These are phyloP conservation scores for Backusella sp. DNA, from an alignment of 192 early-diverging fungal genomes.

Conservation along the genomic window DNA sequence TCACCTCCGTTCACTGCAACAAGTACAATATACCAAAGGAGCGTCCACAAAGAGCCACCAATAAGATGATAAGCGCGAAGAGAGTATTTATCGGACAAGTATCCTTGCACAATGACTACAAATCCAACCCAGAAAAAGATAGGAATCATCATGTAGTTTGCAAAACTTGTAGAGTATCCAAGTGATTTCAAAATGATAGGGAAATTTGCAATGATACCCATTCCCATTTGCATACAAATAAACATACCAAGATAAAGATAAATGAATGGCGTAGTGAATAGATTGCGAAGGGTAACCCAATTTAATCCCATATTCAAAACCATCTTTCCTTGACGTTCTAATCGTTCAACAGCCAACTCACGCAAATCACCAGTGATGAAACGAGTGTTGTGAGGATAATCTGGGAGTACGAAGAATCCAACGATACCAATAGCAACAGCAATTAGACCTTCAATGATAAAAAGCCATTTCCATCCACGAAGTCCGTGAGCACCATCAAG, in stretches of 20 bases:
- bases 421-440: slow-evolving; percentile 44
- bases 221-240: slow-evolving; percentile 25
- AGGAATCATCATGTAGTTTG: slow-evolving; percentile 45
- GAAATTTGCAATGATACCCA: slow-evolving; percentile 28
- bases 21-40: slow-evolving; percentile 22
- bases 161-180: slow-evolving; percentile 33
- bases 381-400: slow-evolving; percentile 51
- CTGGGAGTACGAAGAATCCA: slow-evolving; percentile 46
- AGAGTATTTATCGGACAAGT: slow-evolving; percentile 13
- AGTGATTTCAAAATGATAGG: slow-evolving; percentile 44
- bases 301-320: slow-evolving; percentile 13
- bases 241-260: slow-evolving; percentile 15
- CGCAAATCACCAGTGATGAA: slow-evolving; percentile 50
- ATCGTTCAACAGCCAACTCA: slow-evolving; percentile 19
- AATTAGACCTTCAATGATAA: slow-evolving; percentile 57
- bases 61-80: slow-evolving; percentile 19
- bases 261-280: slow-evolving; percentile 22
- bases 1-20: slow-evolving; percentile 28
- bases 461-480: slow-evolving; percentile 48
- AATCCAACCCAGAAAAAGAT: slow-evolving; percentile 28
- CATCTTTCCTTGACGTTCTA: slow-evolving; percentile 20
- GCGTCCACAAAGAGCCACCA: slow-evolving; percentile 9
- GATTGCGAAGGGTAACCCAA: slow-evolving; percentile 22
- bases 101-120: slow-evolving; percentile 25
- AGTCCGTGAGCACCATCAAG: slow-evolving; percentile 52